phyloP scores from a whole-genome alignment of 495 filamentous ascomycete species.

The Aspergillus incahuasiensis region DNA sequence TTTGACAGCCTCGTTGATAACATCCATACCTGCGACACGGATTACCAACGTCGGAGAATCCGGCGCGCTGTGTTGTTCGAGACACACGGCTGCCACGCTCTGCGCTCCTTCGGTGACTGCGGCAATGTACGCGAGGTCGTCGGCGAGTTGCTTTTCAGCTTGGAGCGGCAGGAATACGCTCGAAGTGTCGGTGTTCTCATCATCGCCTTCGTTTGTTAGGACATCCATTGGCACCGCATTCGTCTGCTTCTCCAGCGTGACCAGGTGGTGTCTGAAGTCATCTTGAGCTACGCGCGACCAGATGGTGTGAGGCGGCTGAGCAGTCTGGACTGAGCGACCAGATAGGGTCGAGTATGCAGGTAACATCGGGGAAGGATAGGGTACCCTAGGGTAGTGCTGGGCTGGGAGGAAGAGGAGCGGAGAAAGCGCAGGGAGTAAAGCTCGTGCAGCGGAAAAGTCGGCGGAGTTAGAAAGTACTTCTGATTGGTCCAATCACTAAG shows the following conservation, averaged over 20 bases:
- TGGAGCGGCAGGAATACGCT: background rate
- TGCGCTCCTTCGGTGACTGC: constrained; percentile 7
- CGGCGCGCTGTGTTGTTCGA: constrained; percentile 3
- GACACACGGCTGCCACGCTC: constrained; percentile 6
- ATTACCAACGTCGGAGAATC: constrained; percentile 2
- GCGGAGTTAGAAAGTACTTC: too few relatives aligned
- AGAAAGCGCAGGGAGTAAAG: too few relatives aligned
- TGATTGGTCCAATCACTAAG: too few relatives aligned
- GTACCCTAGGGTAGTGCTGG: too few relatives aligned
- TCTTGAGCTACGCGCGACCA: constrained; percentile 7
- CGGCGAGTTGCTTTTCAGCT: constrained; percentile 1
- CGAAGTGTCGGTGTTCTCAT: background rate
- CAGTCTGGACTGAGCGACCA: constrained; percentile 5
- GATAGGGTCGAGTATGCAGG: background rate
- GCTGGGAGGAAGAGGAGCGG: too few relatives aligned
- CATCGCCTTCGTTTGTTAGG: background rate
- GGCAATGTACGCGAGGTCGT: constrained; percentile 6
- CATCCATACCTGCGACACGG: constrained; percentile 3
- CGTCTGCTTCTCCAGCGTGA: constrained; percentile 7
- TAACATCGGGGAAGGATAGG: too few relatives aligned
- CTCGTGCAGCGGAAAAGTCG: too few relatives aligned
- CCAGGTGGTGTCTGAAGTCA: constrained; percentile 5
- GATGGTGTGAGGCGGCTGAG: background rate
- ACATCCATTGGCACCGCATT: constrained; percentile 10
- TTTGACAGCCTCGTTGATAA: constrained; percentile 4